Evolutionary conservation across 169 alveolate genomes (phyloP), one percentile per base, ranked within the genome.

Genomic region (Cystoisospora suis): DNA sequence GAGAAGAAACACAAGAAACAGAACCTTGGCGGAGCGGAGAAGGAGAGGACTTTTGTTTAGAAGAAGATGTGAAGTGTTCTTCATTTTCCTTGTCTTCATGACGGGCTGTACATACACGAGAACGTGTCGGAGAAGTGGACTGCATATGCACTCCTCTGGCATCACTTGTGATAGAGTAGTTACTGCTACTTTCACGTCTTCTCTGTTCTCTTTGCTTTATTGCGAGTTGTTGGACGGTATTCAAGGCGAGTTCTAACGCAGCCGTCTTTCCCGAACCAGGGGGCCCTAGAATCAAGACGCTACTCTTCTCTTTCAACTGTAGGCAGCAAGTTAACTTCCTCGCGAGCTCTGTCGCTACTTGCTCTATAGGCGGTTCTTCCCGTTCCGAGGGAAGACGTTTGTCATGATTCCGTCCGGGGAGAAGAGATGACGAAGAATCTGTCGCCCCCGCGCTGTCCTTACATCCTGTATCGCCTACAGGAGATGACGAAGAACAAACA

Each of bases 241-340:
- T 58, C 38, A 86, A 56, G 17, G 91, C 91, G 29, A 34, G 3
- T 42, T 69, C 85, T 15, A 86, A 70, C 0, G 91, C 91, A 15
- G 91, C 46, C n/a, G 91, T 86, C 27, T 79, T 80, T 1, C 91
- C 91, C 0, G 86, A 45, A 15, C 91, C 91, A 0, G 86, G 91
- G 34, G 91, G 91, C 17, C 91, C 91, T 46, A 86, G 58, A 12
- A 86, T 72, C 53, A 86, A 34, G 9, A 86, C 91, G 42, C 91
- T 86, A 59, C 83, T 86, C 56, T 86, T 86, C 86, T 86, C 91
- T 75, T 86, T 86, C 49, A 86, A 72, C 86, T 70, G 59, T 44
- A 86, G 77, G 42, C 91, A 86, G 86, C 91, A 86, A 20, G 36
- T 70, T 58, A 86, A 53, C 59, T 86, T 86, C 32, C 75, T 46